phyloP scores from a whole-genome alignment of 768 basidiomycete genomes.

The Pholiota microspora region DNA sequence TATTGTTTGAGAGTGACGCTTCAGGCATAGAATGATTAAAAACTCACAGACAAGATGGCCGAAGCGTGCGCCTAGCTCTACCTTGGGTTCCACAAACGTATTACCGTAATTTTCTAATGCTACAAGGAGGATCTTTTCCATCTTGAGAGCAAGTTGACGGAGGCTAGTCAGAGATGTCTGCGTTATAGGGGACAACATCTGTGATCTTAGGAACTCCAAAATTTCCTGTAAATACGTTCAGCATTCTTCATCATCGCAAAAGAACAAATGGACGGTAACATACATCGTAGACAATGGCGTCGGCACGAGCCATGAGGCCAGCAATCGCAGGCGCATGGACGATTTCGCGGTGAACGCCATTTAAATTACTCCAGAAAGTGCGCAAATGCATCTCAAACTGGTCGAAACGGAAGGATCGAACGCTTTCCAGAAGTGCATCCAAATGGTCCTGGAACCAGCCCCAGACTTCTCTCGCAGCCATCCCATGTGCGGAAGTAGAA shows the following conservation, averaged over 20 bases:
- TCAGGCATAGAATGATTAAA: slow-evolving; percentile 7
- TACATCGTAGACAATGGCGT: slow-evolving; percentile 90
- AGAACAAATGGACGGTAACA: slow-evolving; percentile 29
- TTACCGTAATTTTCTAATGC: slow-evolving; percentile 83
- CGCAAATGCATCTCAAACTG: slow-evolving; percentile 87
- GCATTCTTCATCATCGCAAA: slow-evolving; percentile 10
- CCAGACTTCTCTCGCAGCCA: slow-evolving; percentile 87
- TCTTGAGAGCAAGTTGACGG: slow-evolving; percentile 82
- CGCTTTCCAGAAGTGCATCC: slow-evolving; percentile 76
- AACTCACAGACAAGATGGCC: slow-evolving; percentile 85
- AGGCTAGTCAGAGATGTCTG: slow-evolving; percentile 65
- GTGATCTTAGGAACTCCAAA: slow-evolving; percentile 78
- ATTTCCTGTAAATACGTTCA: slow-evolving; percentile 60
- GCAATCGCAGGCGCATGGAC: slow-evolving; percentile 89
- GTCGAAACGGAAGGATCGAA: slow-evolving; percentile 79
- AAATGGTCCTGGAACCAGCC: slow-evolving; percentile 90
- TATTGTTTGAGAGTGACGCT: slow-evolving; percentile 7
- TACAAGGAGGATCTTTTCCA: slow-evolving; percentile 85
- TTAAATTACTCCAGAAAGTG: slow-evolving; percentile 79
- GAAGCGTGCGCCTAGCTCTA: slow-evolving; percentile 87
- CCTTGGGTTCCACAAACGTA: slow-evolving; percentile 89
- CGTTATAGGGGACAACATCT: slow-evolving; percentile 79
- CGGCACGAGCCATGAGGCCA: slow-evolving; percentile 84
- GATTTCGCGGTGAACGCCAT: slow-evolving; percentile 77
- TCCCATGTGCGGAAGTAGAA: slow-evolving; percentile 72